phyloP scores from a whole-genome alignment of 1,284 basidiomycete genomes.

The Fomes fomentarius region DNA sequence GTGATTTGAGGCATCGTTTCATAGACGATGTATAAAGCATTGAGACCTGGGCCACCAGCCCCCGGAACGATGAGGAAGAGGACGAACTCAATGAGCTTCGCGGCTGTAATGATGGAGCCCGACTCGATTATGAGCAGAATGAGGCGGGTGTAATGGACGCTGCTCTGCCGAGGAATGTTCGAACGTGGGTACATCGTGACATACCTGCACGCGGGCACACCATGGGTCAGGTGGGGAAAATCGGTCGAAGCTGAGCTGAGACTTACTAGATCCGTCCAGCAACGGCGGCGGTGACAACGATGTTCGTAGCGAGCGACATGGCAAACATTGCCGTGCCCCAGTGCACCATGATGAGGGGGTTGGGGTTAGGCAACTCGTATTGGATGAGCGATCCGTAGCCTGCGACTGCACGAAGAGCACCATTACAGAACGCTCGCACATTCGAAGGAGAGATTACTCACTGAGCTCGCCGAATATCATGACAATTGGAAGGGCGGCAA shows the following conservation, averaged over 20 bases:
- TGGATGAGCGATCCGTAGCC: not conserved
- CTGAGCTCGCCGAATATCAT: not conserved
- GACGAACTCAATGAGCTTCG: slow-evolving; percentile 13
- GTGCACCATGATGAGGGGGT: not conserved
- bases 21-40: slow-evolving; percentile 14
- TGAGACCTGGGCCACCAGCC: slow-evolving; percentile 8
- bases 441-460: not conserved
- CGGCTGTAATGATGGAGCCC: slow-evolving; percentile 9
- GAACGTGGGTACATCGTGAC: not conserved
- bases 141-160: slow-evolving; percentile 1
- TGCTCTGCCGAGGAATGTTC: no score
- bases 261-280: slow-evolving; percentile 1
- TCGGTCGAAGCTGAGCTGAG: not conserved
- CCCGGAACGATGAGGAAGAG: slow-evolving; percentile 9
- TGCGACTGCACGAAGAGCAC: not conserved
- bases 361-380: not conserved
- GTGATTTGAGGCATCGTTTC: slow-evolving; percentile 15
- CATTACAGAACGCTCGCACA: no score
- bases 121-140: slow-evolving; percentile 12
- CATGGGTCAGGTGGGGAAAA: not conserved
- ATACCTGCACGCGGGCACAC: not conserved
- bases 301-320: not conserved
- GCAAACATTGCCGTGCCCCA: slow-evolving; percentile 3
- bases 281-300: not conserved
- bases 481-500: not conserved